These are phyloP conservation scores for Sordariomycetes sp. DNA, from an alignment of 2,329 filamentous ascomycete species.

Conservation along the genomic window DNA sequence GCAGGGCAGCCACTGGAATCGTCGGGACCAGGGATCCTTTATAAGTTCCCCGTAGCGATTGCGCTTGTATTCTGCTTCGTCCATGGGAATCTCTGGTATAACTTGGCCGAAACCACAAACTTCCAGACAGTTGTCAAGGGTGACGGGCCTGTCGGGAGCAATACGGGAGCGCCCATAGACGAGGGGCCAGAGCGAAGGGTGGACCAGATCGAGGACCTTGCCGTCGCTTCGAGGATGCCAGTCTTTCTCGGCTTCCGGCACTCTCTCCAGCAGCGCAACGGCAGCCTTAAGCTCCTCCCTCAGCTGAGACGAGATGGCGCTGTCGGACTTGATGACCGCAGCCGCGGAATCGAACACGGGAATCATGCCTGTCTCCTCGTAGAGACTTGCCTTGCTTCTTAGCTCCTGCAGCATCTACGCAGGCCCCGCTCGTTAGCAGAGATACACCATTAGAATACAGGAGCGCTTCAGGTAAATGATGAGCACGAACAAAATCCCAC, in stretches of 20 bases:
- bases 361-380: constrained; percentile 25
- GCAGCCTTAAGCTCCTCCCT: constrained; percentile 5
- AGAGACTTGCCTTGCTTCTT: constrained; percentile 32
- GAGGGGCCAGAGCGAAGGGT: constrained; percentile 32
- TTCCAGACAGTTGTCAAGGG: constrained; percentile 13
- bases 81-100: constrained; percentile 2
- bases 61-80: too few relatives aligned
- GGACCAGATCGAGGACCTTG: constrained; percentile 44
- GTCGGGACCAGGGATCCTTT: constrained; percentile 21
- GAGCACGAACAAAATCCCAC: too few relatives aligned
- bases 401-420: constrained; percentile 34
- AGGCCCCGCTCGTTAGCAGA: too few relatives aligned
- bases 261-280: constrained; percentile 9
- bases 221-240: constrained; percentile 44
- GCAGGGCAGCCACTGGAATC: constrained; percentile 16
- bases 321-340: constrained; percentile 13
- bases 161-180: constrained; percentile 6
- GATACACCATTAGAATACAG: too few relatives aligned
- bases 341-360: constrained; percentile 12
- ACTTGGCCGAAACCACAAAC: constrained; percentile 15
- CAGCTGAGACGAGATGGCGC: constrained; percentile 6
- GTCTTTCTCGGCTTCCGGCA: constrained; percentile 21
- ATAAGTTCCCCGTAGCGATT: too few relatives aligned
- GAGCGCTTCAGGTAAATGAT: too few relatives aligned
- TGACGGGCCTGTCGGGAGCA: constrained; percentile 11